Conservation (phyloP, 345 rosid genomes). For the Melaleuca alternifolia region DNA sequence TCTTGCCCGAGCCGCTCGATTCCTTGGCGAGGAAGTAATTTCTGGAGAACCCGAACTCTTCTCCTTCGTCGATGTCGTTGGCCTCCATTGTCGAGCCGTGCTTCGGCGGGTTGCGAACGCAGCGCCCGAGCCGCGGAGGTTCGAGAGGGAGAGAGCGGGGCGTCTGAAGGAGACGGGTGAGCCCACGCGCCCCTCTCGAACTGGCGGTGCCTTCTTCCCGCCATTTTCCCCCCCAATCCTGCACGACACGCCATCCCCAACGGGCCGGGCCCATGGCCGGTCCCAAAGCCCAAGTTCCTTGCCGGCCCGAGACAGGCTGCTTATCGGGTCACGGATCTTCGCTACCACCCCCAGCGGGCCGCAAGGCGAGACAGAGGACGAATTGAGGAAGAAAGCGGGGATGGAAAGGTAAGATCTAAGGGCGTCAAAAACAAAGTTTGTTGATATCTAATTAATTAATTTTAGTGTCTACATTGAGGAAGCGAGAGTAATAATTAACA, state of each 20-base stretch:
- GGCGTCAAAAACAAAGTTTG: no score
- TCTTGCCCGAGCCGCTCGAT: slow-evolving; percentile 41
- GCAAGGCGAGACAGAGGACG: background rate
- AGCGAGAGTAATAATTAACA: no score
- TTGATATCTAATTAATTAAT: no score
- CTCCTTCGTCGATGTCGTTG: slow-evolving; percentile 41
- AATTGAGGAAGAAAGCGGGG: no score
- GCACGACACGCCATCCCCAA: background rate
- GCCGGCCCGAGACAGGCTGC: background rate
- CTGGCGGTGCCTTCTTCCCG: background rate
- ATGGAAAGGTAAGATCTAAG: no score
- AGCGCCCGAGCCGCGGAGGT: background rate
- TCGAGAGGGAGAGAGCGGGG: background rate
- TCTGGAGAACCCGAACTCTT: slow-evolving; percentile 75
- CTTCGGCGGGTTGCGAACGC: background rate
- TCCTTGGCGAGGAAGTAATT: slow-evolving; percentile 92
- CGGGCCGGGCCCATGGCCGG: background rate
- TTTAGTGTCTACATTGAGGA: no score
- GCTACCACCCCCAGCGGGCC: background rate
- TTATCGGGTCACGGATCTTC: background rate
- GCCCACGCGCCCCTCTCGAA: background rate
- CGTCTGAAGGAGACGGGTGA: background rate
- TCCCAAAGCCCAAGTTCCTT: background rate
- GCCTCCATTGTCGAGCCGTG: background rate
- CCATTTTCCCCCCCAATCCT: background rate